These are phyloP conservation scores for Phytopythium litorale DNA, from an alignment of 352 stramenopile genomes.

Conservation along the genomic window DNA sequence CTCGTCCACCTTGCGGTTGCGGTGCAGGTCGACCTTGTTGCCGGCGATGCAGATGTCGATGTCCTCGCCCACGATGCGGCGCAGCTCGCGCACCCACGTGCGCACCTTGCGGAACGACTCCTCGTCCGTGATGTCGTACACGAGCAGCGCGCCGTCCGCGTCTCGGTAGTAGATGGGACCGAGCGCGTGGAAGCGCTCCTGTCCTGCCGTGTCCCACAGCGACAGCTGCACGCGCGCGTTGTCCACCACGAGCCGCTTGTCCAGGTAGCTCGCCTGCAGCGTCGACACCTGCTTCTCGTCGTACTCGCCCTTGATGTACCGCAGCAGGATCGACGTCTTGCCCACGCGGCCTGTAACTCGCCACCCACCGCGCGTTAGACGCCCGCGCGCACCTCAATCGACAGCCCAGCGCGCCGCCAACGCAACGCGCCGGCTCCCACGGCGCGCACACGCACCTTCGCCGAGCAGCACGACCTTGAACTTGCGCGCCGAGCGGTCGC, in stretches of 20 bases:
- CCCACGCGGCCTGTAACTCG: slow-evolving; percentile 81
- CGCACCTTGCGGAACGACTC: slow-evolving; percentile 91
- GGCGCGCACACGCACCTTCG: slow-evolving; percentile 52
- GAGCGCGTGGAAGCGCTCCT: slow-evolving; percentile 86
- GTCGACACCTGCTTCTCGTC: slow-evolving; percentile 91
- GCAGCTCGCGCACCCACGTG: slow-evolving; percentile 92
- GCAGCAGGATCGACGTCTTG: slow-evolving; percentile 94
- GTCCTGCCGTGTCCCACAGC: slow-evolving; percentile 85
- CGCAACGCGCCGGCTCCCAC: background rate
- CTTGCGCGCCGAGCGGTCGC: slow-evolving; percentile 68
- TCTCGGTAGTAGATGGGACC: slow-evolving; percentile 91
- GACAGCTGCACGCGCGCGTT: slow-evolving; percentile 74
- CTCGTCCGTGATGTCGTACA: slow-evolving; percentile 92
- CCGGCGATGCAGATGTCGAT: slow-evolving; percentile 91
- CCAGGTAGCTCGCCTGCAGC: slow-evolving; percentile 92
- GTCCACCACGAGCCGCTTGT: slow-evolving; percentile 89
- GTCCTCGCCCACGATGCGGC: slow-evolving; percentile 87
- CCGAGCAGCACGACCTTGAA: slow-evolving; percentile 85
- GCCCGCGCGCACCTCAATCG: background rate
- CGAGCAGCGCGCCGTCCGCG: slow-evolving; percentile 82
- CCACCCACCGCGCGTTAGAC: background rate
- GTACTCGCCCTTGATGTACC: slow-evolving; percentile 93
- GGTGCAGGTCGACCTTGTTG: slow-evolving; percentile 92
- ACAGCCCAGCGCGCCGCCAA: background rate
- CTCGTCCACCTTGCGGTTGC: slow-evolving; percentile 84